Conservation (phyloP, 805 yeast species). For the Komagataella phaffii region DNA sequence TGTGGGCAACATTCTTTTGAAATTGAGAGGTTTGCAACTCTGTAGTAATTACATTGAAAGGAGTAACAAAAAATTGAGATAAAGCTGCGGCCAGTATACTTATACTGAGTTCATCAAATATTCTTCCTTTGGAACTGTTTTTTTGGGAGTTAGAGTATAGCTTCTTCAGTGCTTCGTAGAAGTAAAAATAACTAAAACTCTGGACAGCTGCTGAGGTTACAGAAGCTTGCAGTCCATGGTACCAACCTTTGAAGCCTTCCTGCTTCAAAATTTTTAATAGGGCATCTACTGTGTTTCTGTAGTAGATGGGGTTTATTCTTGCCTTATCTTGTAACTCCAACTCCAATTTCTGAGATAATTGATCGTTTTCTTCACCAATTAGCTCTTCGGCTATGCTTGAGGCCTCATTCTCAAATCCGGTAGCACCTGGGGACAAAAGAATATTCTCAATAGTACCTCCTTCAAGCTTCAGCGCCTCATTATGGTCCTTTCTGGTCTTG, state of each 20-base stretch:
- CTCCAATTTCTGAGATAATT: neutral
- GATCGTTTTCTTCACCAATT: constrained; percentile 11
- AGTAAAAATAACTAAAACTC: constrained; percentile 74
- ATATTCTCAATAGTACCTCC: constrained; percentile 1
- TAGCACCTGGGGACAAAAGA: neutral
- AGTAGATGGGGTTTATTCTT: constrained; percentile 10
- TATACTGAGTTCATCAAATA: constrained; percentile 43
- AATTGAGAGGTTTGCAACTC: constrained; percentile 32
- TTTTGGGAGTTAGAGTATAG: constrained; percentile 19
- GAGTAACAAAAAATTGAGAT: constrained; percentile 69
- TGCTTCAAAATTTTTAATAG: constrained; percentile 39
- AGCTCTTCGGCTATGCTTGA: constrained; percentile 6
- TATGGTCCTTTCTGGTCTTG: constrained; percentile 19
- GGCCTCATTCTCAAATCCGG: neutral
- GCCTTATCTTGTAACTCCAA: neutral
- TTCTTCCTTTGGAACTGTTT: neutral
- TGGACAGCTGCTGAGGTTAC: constrained; percentile 62
- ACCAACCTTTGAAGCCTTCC: constrained; percentile 57
- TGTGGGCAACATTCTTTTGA: neutral
- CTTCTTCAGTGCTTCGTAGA: constrained; percentile 66
- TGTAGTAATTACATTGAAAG: constrained; percentile 63
- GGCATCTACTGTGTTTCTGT: constrained; percentile 50
- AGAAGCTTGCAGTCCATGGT: constrained; percentile 58
- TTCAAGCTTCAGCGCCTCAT: constrained; percentile 2
- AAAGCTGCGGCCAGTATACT: constrained; percentile 78